These are phyloP conservation scores for Oehlia diaphana DNA, from an alignment of 192 early-diverging fungal species.

Conservation along the genomic window DNA sequence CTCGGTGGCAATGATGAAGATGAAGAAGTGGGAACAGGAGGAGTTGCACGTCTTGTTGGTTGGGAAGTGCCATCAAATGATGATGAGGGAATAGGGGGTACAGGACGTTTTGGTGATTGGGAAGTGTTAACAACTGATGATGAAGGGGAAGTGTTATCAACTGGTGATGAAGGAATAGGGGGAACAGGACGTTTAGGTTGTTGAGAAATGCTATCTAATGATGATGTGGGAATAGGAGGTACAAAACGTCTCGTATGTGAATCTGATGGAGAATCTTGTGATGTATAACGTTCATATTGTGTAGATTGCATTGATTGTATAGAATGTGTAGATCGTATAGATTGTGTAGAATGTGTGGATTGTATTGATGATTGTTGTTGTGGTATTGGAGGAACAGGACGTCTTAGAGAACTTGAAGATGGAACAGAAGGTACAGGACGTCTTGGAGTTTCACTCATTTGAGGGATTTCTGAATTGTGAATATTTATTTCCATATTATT, in stretches of 20 bases:
- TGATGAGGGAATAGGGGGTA: neutral
- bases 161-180: neutral
- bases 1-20: neutral
- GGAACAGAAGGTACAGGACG: neutral
- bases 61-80: neutral
- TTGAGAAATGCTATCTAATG: too few relatives aligned
- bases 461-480: neutral
- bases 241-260: neutral
- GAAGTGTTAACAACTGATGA: neutral
- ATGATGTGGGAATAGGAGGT: neutral
- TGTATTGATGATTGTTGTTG: neutral
- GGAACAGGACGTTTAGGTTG: neutral
- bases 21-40: neutral
- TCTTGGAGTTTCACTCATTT: neutral
- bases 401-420: neutral
- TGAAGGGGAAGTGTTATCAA: neutral
- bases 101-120: neutral
- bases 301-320: too few relatives aligned
- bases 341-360: neutral
- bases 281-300: too few relatives aligned
- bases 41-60: neutral
- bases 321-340: neutral
- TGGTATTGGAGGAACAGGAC: conserved; percentile 2
- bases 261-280: neutral
- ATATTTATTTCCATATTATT: neutral